phyloP scores from a whole-genome alignment of 129 eudicot species.

The Deinandra increscens region DNA sequence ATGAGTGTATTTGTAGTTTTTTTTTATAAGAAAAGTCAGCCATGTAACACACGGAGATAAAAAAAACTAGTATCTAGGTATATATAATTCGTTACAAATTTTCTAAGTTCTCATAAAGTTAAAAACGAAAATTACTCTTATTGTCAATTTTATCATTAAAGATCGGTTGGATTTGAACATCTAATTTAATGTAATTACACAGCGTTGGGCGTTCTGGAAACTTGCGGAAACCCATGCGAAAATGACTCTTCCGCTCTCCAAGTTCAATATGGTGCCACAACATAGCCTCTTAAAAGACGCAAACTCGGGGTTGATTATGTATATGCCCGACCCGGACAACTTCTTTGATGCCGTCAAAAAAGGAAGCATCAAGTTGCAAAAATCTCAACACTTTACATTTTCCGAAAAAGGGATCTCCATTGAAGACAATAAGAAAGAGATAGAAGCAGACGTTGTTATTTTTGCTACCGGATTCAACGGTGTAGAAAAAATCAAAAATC shows the following conservation, averaged over 20 bases:
- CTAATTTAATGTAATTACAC: too few relatives aligned
- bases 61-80: too few relatives aligned
- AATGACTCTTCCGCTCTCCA: conserved; percentile 38
- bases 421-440: conserved; percentile 23
- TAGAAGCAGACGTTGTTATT: conserved; percentile 54
- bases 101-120: too few relatives aligned
- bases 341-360: conserved; percentile 42
- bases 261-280: conserved; percentile 49
- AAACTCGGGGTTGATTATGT: conserved; percentile 28
- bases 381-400: conserved; percentile 35
- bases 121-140: too few relatives aligned
- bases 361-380: conserved; percentile 55
- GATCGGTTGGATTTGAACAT: too few relatives aligned
- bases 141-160: too few relatives aligned
- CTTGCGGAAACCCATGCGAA: conserved; percentile 43
- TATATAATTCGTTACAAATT: too few relatives aligned
- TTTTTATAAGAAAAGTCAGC: too few relatives aligned
- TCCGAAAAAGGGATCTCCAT: conserved; percentile 48
- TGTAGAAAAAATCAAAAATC: conserved; percentile 43
- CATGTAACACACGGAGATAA: too few relatives aligned
- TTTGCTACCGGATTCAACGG: conserved; percentile 69
- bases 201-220: conserved; percentile 62
- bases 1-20: too few relatives aligned
- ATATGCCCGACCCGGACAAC: conserved; percentile 36
- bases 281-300: conserved; percentile 39